Conservation (phyloP, 345 rosid species). For the Litchi chinensis region DNA sequence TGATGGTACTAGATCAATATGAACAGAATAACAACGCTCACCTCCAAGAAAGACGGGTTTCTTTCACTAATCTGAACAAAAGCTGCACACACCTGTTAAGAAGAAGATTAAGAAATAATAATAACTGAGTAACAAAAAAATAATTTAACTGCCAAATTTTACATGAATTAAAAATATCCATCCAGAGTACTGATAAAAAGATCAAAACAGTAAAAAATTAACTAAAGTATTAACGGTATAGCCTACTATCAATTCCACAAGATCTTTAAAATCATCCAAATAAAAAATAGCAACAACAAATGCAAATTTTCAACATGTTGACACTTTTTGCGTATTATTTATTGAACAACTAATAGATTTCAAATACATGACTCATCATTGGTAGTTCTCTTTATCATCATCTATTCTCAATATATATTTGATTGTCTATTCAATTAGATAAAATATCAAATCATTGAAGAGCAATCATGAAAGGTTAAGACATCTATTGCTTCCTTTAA, state of each 20-base stretch:
- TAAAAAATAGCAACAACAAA: background rate
- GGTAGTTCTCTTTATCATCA: background rate
- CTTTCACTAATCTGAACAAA: slow-evolving; percentile 87
- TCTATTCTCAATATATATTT: background rate
- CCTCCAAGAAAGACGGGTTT: slow-evolving; percentile 77
- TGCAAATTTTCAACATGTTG: background rate
- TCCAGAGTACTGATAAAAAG: background rate
- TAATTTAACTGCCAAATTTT: background rate
- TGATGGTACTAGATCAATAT: background rate
- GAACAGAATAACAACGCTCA: slow-evolving; percentile 17
- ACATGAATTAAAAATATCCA: background rate
- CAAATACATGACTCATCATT: background rate
- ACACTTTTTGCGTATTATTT: background rate
- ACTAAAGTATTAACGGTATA: background rate
- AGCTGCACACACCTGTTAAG: slow-evolving; percentile 86
- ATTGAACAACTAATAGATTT: background rate
- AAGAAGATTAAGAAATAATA: slow-evolving; percentile 7
- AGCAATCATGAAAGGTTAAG: background rate
- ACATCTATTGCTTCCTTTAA: background rate
- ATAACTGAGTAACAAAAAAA: background rate
- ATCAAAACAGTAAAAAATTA: background rate
- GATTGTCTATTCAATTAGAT: background rate
- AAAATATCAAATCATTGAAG: background rate
- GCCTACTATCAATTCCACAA: background rate
- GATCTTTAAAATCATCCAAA: background rate